These are phyloP conservation scores for Zizania palustris DNA, from an alignment of 202 grass and related monocot genomes.

Conservation along the genomic window DNA sequence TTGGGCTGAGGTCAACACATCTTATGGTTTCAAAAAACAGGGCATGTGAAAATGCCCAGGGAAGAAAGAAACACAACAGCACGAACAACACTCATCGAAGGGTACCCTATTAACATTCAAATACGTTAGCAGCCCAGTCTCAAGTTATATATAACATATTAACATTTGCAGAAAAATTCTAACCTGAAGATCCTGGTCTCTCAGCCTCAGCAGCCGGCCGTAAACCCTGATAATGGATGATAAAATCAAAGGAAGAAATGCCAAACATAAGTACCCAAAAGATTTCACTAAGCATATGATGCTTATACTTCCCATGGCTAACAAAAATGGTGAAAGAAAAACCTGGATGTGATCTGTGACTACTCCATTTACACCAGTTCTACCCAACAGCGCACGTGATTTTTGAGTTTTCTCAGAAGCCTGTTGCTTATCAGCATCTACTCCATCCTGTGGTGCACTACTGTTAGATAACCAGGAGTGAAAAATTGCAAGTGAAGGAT, in stretches of 20 bases:
- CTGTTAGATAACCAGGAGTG: constrained; percentile 5
- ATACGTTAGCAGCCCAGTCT: constrained; percentile 7
- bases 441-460: constrained; percentile 61
- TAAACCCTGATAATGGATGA: constrained; percentile 51
- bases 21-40: neutral
- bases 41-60: constrained; percentile 8
- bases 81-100: neutral
- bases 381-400: constrained; percentile 71
- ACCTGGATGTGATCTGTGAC: constrained; percentile 86
- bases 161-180: constrained; percentile 39
- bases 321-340: constrained; percentile 27
- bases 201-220: constrained; percentile 67
- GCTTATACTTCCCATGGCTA: neutral
- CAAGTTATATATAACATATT: constrained; percentile 20
- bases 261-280: constrained; percentile 1
- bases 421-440: constrained; percentile 70
- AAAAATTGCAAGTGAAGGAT: neutral
- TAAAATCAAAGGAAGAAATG: constrained; percentile 29
- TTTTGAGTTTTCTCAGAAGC: constrained; percentile 72
- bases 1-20: constrained; percentile 13
- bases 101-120: neutral
- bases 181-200: constrained; percentile 89
- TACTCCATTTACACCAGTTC: constrained; percentile 80
- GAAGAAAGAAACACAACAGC: neutral
- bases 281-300: constrained; percentile 1